Evolutionary conservation across 192 early-diverging fungal genomes (phyloP), one percentile per base, ranked within the genome.

Genomic region (Rhizophagus sp.): DNA sequence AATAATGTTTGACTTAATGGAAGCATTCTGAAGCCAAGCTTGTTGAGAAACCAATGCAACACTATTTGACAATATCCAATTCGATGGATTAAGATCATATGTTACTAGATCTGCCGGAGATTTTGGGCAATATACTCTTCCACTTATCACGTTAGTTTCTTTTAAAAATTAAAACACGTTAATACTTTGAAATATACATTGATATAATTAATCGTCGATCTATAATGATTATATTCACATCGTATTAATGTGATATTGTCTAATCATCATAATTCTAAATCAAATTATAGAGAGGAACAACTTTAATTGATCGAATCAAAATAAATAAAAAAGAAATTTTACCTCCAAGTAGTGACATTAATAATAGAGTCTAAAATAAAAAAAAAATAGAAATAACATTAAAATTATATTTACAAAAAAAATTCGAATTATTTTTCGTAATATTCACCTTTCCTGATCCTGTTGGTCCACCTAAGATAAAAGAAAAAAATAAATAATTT

Each of bases 21-120:
- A 64, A 79, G 82, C 66, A 83, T 82, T 94, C 69, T 92, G 91
- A 62, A 95, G 87, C 89, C 82, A 90, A 49, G 83, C 88, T 81
- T 71, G 90, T 77, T 94, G 94, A 11, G 96, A 88, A 6, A 92
- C 93, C 82, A 95, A 96, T 0, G 97, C 96, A 34, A 97, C 83
- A 36, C 88, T 84, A 11, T 85, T 89, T 62, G 80, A 80, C 24
- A 86, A 73, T 30, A 85, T 82, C 87, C 85, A 85, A 76, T 82
- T 82, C 17, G 11, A 83, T 81, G 52, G 81, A 87, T 30, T 69
- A 10, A 69, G 34, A 2, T 47, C 27, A 52, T 50, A 25, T 4
- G 11, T 47, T n/a, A 27, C 4, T 27, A 5, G 1, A 13, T 52
- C 47, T 17, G 81, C 62, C 2, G 50, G 64, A 3, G 73, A 77